Evolutionary conservation across 164 flowering plant genomes (phyloP).

Genomic region (Taxillus chinensis): DNA sequence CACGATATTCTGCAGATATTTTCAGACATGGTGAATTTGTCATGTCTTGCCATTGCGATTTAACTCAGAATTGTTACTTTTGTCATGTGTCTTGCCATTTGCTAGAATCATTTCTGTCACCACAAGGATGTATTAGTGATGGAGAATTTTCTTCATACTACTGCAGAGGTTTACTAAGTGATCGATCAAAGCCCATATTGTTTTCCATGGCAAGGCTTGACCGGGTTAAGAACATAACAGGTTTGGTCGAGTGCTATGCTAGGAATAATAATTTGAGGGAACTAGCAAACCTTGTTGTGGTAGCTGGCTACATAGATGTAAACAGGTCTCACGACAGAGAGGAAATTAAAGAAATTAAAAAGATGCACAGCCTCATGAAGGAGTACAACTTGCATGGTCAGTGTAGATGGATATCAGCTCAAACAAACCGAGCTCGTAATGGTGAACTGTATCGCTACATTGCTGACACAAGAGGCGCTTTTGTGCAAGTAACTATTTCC

Average conservation of each 20-base stretch:
- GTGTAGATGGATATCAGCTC: constrained; percentile 76
- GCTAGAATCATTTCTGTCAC: too few species aligned
- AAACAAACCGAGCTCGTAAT: constrained; percentile 77
- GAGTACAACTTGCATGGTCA: constrained; percentile 67
- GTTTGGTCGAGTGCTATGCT: constrained; percentile 75
- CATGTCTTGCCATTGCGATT: too few species aligned
- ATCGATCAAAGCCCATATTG: constrained; percentile 77
- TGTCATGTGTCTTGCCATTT: too few species aligned
- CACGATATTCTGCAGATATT: too few species aligned
- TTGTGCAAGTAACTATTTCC: constrained; percentile 60
- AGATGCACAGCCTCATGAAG: constrained; percentile 77
- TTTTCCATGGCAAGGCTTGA: constrained; percentile 99
- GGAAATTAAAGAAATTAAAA: constrained; percentile 86
- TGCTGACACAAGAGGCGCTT: constrained; percentile 80
- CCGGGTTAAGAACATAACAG: constrained; percentile 84
- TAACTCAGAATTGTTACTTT: too few species aligned
- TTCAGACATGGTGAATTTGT: too few species aligned
- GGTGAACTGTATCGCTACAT: constrained; percentile 95
- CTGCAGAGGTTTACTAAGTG: constrained; percentile 68
- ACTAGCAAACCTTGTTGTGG: constrained; percentile 69
- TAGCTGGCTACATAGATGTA: constrained; percentile 76
- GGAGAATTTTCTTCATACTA: background rate
- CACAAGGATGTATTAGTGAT: too few species aligned
- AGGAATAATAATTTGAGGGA: constrained; percentile 58
- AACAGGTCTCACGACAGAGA: constrained; percentile 80